phyloP scores from a whole-genome alignment of 495 filamentous ascomycete genomes.

The Aspergillus indologenus region DNA sequence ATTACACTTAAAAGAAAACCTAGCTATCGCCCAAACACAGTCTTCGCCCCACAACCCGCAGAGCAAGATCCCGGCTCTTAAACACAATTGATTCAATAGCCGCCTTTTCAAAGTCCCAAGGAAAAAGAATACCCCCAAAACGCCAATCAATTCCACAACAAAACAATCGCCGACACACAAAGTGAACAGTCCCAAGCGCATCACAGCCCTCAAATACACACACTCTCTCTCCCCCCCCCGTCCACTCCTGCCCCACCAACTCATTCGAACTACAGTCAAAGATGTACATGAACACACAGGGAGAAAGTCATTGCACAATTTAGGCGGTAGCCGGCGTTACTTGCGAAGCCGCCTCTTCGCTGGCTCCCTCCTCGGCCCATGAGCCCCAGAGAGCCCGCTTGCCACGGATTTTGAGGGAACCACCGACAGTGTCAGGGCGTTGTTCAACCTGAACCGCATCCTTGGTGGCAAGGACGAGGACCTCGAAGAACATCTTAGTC shows the following conservation, averaged over 20 bases:
- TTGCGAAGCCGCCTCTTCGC: constrained; percentile 49
- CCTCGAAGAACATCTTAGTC: constrained; percentile 99
- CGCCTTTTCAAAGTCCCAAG: constrained; percentile 21
- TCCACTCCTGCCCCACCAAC: too few relatives aligned
- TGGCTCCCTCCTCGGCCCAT: constrained; percentile 87
- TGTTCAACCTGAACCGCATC: constrained; percentile 98
- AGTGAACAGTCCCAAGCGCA: constrained; percentile 9
- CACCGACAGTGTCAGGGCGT: constrained; percentile 66
- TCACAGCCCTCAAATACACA: constrained; percentile 9
- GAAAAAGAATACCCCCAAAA: constrained; percentile 12
- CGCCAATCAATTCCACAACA: constrained; percentile 17
- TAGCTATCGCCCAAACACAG: constrained; percentile 15
- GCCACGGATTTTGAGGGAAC: constrained; percentile 71
- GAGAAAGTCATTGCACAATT: constrained; percentile 2
- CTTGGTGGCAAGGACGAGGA: constrained; percentile 92
- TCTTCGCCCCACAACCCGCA: constrained; percentile 13
- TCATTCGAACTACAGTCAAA: not conserved
- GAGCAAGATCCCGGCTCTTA: constrained; percentile 2
- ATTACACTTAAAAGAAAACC: constrained; percentile 12
- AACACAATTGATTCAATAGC: constrained; percentile 12
- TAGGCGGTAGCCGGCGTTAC: constrained; percentile 30
- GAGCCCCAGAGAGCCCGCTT: constrained; percentile 92
- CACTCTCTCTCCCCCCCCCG: too few relatives aligned
- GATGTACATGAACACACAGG: constrained; percentile 13
- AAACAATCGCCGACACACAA: constrained; percentile 11